phyloP scores from a whole-genome alignment of 495 filamentous ascomycete genomes.

The Penicillium pancosmium region DNA sequence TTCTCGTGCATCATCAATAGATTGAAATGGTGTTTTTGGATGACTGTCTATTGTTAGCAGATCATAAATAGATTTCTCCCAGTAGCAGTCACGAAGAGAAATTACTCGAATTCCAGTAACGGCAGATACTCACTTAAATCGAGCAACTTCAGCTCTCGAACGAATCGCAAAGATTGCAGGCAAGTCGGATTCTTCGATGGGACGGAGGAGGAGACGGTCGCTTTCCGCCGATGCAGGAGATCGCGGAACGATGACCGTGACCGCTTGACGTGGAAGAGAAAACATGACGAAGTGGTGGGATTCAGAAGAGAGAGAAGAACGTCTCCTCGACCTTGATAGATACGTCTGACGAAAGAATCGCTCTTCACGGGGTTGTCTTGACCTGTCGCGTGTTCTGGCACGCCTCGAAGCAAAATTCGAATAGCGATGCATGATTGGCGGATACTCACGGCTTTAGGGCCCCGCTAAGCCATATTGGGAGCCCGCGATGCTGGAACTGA shows the following conservation, averaged over 20 bases:
- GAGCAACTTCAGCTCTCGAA: conserved; percentile 22
- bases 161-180: conserved; percentile 24
- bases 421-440: neutral
- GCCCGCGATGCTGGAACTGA: neutral
- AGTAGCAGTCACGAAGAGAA: neutral
- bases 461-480: neutral
- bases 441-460: neutral
- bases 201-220: conserved; percentile 24
- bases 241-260: conserved; percentile 17
- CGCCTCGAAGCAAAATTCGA: neutral
- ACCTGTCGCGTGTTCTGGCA: neutral
- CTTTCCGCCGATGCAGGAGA: conserved; percentile 21
- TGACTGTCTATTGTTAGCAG: conserved; percentile 11
- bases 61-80: neutral
- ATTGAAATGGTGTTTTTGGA: conserved; percentile 25
- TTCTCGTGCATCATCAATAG: conserved; percentile 22
- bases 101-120: neutral
- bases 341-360: neutral
- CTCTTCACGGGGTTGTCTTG: too few relatives aligned
- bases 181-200: conserved; percentile 18
- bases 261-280: conserved; percentile 15
- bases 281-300: neutral
- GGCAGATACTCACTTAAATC: conserved; percentile 19
- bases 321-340: neutral
- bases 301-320: too few relatives aligned